Evolutionary conservation across 306 rosid genomes (phyloP).

Genomic region (Ormosia semicastrata): DNA sequence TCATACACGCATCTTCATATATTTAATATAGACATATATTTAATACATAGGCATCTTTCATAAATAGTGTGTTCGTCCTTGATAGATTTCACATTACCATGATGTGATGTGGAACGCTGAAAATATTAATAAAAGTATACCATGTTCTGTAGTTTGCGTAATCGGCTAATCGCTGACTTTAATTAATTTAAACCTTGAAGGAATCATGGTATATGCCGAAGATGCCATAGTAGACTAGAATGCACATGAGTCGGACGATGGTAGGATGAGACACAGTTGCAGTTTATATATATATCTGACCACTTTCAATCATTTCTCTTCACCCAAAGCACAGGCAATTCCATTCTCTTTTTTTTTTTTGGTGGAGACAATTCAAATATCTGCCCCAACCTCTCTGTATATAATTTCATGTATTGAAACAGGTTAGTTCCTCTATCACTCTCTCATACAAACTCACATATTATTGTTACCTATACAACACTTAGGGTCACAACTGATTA

Average conservation of each 20-base stretch:
- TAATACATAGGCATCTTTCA: too few relatives aligned
- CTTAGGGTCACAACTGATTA: too few relatives aligned
- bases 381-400: not conserved
- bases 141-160: too few relatives aligned
- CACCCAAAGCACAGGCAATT: not conserved
- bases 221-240: not conserved
- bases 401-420: not conserved
- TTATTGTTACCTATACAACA: not conserved
- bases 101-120: too few relatives aligned
- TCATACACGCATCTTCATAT: too few relatives aligned
- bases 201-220: constrained; percentile 19
- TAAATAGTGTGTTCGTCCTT: too few relatives aligned
- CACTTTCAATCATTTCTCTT: not conserved
- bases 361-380: too few relatives aligned
- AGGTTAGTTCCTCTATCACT: not conserved
- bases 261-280: not conserved
- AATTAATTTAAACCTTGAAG: not conserved
- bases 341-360: too few relatives aligned
- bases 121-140: too few relatives aligned
- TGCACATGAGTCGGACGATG: too few relatives aligned
- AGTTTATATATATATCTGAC: not conserved
- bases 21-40: too few relatives aligned
- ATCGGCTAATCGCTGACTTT: not conserved
- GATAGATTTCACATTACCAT: not conserved
- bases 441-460: not conserved